Evolutionary conservation across 768 basidiomycete species (phyloP), one percentile per base, ranked within the genome.

Genomic region (Auriscalpium microsporum): DNA sequence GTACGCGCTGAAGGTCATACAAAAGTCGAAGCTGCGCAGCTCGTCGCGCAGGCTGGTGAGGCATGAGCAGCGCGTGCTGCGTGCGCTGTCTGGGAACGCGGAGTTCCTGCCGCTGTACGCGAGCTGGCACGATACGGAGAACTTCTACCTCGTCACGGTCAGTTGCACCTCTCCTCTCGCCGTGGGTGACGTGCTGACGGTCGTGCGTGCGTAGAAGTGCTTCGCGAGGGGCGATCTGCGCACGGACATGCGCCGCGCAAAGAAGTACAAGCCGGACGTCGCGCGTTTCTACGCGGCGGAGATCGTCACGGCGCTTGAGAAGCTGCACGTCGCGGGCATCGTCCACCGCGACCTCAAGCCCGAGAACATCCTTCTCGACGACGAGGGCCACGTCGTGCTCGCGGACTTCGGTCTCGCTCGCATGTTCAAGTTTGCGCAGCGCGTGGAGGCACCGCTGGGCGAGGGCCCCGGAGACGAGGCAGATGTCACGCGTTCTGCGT

Each of bases 351-450:
- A 77, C 59, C 67, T 77, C 56, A 77, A 77, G 56, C 76, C 76
- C 7, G 76, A 76, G 56, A 72, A 72, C 63, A 69, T 78, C 56
- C 72, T 80, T 19, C 72, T 80, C 49, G 71, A 72, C 38, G 62
- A 65, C 9, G 68, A 72, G 48, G 78, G 78, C 2, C 78, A 79
- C 61, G 69, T 77, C 50, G 73, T 79, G 16, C 67, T 80, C 17
- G 77, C 75, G 9, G 78, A 80, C 62, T 80, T 79, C 55, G 78
- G 78, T 16, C 62, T 71, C 1, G 68, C 68, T n/a, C 68, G 67
- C 36, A 65, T 68, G 55, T 71, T 72, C 55, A 14, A 17, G 19
- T 8, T 13, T 35, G 40, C 10, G 17, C 4, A 21, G 37, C 38
- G 19, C 17, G 33, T n/a, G 13, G 49, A 13, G 49, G 35, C 33